A percentile compares a stretch with the other conserved stretches of the same genome.
These are phyloP conservation scores for Gossypium lobatum DNA, from an alignment of 441 rosid species.

Conservation along the genomic window DNA sequence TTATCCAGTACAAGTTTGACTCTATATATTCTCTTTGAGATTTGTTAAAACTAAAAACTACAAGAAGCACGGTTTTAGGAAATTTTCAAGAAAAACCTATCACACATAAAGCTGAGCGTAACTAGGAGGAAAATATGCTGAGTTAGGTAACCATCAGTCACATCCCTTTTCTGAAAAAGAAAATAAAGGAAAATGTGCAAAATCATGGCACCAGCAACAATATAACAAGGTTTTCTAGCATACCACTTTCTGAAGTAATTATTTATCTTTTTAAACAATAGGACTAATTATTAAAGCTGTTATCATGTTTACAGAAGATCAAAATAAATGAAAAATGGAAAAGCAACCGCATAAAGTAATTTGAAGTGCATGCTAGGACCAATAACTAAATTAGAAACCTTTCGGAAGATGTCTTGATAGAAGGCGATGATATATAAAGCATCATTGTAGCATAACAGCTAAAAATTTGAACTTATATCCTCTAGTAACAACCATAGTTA, in stretches of 20 bases:
- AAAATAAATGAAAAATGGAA: not conserved
- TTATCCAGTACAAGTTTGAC: not conserved
- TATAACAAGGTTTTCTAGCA: not conserved
- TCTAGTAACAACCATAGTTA: not conserved
- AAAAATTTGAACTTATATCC: not conserved
- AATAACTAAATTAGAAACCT: not conserved
- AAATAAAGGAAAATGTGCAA: not conserved
- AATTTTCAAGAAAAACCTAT: not conserved
- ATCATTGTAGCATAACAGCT: not conserved
- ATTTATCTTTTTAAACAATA: not conserved
- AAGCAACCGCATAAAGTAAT: not conserved
- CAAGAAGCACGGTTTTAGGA: not conserved
- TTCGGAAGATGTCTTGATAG: not conserved
- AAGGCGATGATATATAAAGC: not conserved
- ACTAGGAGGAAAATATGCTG: not conserved
- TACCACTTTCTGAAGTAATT: not conserved
- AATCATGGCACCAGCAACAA: not conserved
- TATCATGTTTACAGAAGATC: not conserved
- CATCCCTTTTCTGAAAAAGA: not conserved
- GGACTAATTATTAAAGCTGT: not conserved
- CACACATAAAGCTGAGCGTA: not conserved
- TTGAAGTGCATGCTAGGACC: not conserved
- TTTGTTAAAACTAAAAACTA: not conserved
- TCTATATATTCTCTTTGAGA: not conserved
- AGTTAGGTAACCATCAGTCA: not conserved